Conservation (phyloP, 352 stramenopile genomes). For the Phytophthora fragariae region DNA sequence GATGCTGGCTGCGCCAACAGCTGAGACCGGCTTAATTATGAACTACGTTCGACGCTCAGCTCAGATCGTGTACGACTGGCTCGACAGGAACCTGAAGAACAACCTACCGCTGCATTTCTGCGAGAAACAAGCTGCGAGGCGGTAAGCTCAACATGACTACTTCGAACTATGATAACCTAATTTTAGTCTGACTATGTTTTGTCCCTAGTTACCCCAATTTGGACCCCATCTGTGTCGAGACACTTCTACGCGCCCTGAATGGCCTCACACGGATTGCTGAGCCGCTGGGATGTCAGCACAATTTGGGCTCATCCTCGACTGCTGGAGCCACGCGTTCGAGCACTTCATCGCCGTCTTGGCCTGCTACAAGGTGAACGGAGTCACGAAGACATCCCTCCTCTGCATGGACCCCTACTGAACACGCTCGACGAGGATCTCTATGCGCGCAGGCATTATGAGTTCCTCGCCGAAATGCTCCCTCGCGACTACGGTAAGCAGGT, state of each 20-base stretch:
- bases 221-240: background rate
- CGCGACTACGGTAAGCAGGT: slow-evolving; percentile 11
- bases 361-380: slow-evolving; percentile 3
- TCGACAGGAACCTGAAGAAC: slow-evolving; percentile 11
- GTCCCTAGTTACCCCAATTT: background rate
- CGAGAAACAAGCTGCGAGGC: slow-evolving; percentile 3
- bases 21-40: slow-evolving; percentile 1
- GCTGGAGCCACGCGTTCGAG: slow-evolving; percentile 14
- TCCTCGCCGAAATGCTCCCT: slow-evolving; percentile 4
- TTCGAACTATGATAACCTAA: background rate
- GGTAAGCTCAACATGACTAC: background rate
- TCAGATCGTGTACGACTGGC: background rate
- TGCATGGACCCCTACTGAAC: slow-evolving; percentile 5
- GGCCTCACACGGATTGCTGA: background rate
- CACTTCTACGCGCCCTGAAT: background rate
- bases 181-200: background rate
- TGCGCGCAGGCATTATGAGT: background rate
- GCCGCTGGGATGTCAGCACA: background rate
- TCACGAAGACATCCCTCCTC: background rate
- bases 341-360: slow-evolving; percentile 20
- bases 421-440: background rate
- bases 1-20: slow-evolving; percentile 3
- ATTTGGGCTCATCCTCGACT: slow-evolving; percentile 19
- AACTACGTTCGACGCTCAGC: slow-evolving; percentile 5
- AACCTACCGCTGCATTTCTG: slow-evolving; percentile 5